A percentile compares a stretch with the other conserved stretches of the same genome.
Evolutionary conservation across 805 yeast species (phyloP).

Genomic region (Pichia paraexigua): DNA sequence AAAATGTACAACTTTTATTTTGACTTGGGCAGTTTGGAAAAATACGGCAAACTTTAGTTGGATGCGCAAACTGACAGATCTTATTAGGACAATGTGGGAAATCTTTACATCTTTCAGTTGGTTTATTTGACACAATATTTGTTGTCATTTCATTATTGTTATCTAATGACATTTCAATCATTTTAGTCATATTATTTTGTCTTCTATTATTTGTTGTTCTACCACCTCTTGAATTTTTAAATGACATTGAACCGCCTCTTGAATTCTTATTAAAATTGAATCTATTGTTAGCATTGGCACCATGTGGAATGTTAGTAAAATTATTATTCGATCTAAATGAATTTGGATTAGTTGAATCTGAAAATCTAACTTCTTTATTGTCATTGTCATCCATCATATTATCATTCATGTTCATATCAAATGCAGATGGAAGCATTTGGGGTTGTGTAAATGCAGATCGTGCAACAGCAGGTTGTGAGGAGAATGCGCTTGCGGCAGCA

Average conservation of each 20-base stretch:
- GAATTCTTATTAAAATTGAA: conserved; percentile 5
- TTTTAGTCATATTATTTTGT: conserved; percentile 7
- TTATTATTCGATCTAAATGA: background rate
- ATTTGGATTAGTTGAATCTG: conserved; percentile 23
- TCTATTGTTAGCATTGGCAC: background rate
- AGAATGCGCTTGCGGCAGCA: background rate
- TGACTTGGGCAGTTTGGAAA: conserved; percentile 74
- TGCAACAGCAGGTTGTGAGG: background rate
- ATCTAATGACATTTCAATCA: conserved; percentile 29
- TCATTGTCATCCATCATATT: conserved; percentile 11
- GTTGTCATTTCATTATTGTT: conserved; percentile 20
- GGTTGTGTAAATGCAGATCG: background rate
- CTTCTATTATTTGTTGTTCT: conserved; percentile 3
- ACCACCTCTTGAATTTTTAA: conserved; percentile 2
- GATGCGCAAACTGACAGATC: conserved; percentile 73
- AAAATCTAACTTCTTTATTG: conserved; percentile 24
- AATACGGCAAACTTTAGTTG: conserved; percentile 64
- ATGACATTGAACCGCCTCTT: background rate
- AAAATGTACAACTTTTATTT: conserved; percentile 72
- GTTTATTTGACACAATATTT: conserved; percentile 36
- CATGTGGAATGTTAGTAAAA: background rate
- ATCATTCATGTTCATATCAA: background rate
- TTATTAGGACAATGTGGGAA: conserved; percentile 64
- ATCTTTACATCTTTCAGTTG: conserved; percentile 55
- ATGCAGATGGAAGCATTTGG: background rate